Evolutionary conservation across 768 basidiomycete species (phyloP), one percentile per base, ranked within the genome.

Genomic region (Termitomyces sp.): DNA sequence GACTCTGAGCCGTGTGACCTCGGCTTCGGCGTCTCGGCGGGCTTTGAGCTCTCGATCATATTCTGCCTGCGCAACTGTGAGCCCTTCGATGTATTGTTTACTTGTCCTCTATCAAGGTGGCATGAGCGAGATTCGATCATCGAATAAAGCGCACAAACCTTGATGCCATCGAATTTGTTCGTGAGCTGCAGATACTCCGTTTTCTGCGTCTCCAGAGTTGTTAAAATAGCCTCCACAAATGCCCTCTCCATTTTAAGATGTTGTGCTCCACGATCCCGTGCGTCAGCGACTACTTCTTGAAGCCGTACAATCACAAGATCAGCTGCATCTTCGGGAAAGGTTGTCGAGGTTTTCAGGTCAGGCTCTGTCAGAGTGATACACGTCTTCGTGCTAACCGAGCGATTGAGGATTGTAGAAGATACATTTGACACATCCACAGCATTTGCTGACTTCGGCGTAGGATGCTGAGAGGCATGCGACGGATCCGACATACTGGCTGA

Each of bases 61-160:
- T 68, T 98, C 97, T 44, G 88, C 87, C 64, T 94, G 91, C 2
- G 96, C 94, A 26, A 95, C 94, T 0, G 87, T 87, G 42, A 99
- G 76, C 42, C 97, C 97, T 60, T 94, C 90, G 55, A 94, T 90
- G 60, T 91, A 95, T 62, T 93, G 90, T 62, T 90, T 89, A 68
- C 93, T 97, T 49, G 90, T 86, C 51, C 96, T 80, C 96, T 99
- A 68, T 34, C 33, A 53, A 47, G 37, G 18, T 53, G 49, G 36
- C 54, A 52, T 39, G 54, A 53, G 44, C 48, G 46, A 44, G 37
- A 41, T 24, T 15, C 10, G 9, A 16, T 36, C 6, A 51, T 8
- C 20, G 42, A 6, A 37, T 20, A 46, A 59, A 45, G 41, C 33
- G 52, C 44, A 57, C 82, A 59, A 62, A 96, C 96, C 83, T 94